Evolutionary conservation across 1,284 basidiomycete genomes (phyloP).

Genomic region (Ceratobasidium sp.): DNA sequence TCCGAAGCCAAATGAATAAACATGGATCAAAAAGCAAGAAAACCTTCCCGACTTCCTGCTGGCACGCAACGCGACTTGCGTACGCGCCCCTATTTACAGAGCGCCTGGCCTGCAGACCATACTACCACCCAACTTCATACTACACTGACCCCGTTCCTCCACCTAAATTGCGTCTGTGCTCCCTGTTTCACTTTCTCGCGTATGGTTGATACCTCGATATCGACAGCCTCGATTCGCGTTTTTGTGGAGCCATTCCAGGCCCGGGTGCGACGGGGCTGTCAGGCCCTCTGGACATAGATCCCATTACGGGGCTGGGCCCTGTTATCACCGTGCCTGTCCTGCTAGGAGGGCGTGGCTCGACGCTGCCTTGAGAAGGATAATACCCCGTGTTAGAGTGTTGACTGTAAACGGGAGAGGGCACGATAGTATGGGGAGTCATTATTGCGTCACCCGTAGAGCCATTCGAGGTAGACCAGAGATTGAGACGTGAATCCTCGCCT

Average conservation of each 20-base stretch:
- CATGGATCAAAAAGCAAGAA: slow-evolving; percentile 34
- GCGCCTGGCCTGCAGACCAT: slow-evolving; percentile 33
- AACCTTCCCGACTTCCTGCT: slow-evolving; percentile 30
- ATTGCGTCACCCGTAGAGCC: slow-evolving; percentile 1
- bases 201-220: slow-evolving; percentile 38
- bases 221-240: slow-evolving; percentile 35
- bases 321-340: slow-evolving; percentile 4
- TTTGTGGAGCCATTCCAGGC: slow-evolving; percentile 25
- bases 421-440: slow-evolving; percentile 29
- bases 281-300: slow-evolving; percentile 11
- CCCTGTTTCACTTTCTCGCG: slow-evolving; percentile 24
- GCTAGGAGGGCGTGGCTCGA: slow-evolving; percentile 36
- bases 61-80: slow-evolving; percentile 33
- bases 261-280: slow-evolving; percentile 37
- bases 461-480: slow-evolving; percentile 57
- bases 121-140: slow-evolving; percentile 1
- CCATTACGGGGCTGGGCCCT: slow-evolving; percentile 31
- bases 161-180: neutral
- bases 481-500: slow-evolving; percentile 69
- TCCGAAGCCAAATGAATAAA: slow-evolving; percentile 38
- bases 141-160: neutral
- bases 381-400: slow-evolving; percentile 26
- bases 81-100: slow-evolving; percentile 31
- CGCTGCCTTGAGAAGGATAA: slow-evolving; percentile 32
- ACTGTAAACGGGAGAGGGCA: slow-evolving; percentile 32